Evolutionary conservation across 495 filamentous ascomycete species (phyloP), one percentile per base, ranked within the genome.

Genomic region (Neurospora sp.): DNA sequence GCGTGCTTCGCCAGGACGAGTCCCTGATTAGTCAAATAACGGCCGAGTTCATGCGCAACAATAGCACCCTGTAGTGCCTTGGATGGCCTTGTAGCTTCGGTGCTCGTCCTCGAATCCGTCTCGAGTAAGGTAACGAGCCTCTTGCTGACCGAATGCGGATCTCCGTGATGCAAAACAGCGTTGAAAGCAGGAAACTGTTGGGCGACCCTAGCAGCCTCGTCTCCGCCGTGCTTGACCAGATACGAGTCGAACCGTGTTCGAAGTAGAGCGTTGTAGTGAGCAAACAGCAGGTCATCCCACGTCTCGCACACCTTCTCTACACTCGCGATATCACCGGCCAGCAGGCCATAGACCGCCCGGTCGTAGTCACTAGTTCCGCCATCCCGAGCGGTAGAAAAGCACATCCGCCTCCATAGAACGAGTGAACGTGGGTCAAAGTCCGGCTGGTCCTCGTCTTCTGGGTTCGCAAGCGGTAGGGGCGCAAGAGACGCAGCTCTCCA

Each of bases 201-300:
- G 21, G 78, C 78, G 24, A 84, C 73, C 19, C 78, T 74, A 39
- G 81, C 74, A 8, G 83, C 81, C 7, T 84, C 76, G 31, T 83
- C 80, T 19, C 85, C 79, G 54, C 82, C 86, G 72, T 85, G 82
- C 39, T 79, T 81, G 72, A 84, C 80, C 38, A 93, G 76, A 78
- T 88, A 92, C 4, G 76, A 75, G 73, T 93, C 91, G 78, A 92
- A 92, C 74, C 90, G 87, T 0, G 86, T 85, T 59, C 93, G 84
- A 19, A 99, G 84, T 37, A 95, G 82, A 10, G 92, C 88, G 77
- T 96, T 97, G 85, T 94, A 96, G 77, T 93, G 90, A 9, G 91
- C 91, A 77, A 94, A 98, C n/a, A 98, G 87, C 74, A 91, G 89
- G 80, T 99, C 96, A 74, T 98, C 93, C 91, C 92, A 97, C 43